Conservation (phyloP, 768 basidiomycete species). For the Hygrophorus pudorinus region DNA sequence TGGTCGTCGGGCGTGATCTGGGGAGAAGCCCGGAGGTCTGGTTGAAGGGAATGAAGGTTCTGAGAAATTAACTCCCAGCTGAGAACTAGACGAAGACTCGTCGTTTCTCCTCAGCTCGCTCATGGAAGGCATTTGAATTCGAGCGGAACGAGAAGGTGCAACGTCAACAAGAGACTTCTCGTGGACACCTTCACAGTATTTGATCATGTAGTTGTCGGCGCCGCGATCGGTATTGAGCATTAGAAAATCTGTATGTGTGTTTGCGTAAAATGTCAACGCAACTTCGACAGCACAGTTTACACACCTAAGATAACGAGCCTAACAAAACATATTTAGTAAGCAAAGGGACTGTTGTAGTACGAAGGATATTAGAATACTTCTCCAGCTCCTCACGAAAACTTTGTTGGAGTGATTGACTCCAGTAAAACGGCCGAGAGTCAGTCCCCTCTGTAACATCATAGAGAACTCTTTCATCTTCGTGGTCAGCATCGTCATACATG, state of each 20-base stretch:
- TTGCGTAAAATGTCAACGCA: constrained; percentile 5
- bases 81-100: constrained; percentile 24
- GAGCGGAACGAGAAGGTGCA: constrained; percentile 61
- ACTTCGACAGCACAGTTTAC: not conserved
- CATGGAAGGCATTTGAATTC: constrained; percentile 64
- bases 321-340: not conserved
- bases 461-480: constrained; percentile 62
- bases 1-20: constrained; percentile 51
- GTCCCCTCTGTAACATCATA: constrained; percentile 56
- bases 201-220: constrained; percentile 90
- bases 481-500: constrained; percentile 58
- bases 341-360: not conserved
- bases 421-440: constrained; percentile 63
- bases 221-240: constrained; percentile 90
- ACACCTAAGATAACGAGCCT: constrained; percentile 80
- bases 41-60: constrained; percentile 28
- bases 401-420: constrained; percentile 69
- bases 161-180: constrained; percentile 73
- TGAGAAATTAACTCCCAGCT: constrained; percentile 28
- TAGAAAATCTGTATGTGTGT: constrained; percentile 52
- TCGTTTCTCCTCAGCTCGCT: constrained; percentile 52
- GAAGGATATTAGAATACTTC: constrained; percentile 40
- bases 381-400: constrained; percentile 84
- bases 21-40: constrained; percentile 24
- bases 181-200: constrained; percentile 74